Evolutionary conservation across 139 green algal species (phyloP).

Genomic region (Yamagishiella unicocca): DNA sequence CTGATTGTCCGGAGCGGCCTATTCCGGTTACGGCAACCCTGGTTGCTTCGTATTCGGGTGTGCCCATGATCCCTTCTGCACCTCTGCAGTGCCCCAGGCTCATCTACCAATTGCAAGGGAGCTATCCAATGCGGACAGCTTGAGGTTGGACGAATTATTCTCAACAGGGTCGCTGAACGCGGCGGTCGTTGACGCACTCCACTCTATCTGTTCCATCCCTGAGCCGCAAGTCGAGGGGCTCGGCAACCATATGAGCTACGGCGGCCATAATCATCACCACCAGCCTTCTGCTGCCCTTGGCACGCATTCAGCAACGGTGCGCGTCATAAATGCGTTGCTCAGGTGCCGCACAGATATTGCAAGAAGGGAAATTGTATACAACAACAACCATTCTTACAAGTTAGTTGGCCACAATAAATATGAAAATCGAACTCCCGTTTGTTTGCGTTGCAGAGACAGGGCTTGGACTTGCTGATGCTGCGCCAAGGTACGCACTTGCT

Average conservation of each 20-base stretch:
- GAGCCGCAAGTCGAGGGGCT: background rate
- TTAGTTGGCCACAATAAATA: too few relatives aligned
- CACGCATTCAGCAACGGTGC: too few relatives aligned
- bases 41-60: conserved; percentile 22
- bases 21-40: background rate
- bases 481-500: too few relatives aligned
- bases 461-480: too few relatives aligned
- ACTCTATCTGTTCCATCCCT: conserved; percentile 16
- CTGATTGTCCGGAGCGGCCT: too few relatives aligned
- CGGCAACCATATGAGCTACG: background rate
- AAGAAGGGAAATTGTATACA: too few relatives aligned
- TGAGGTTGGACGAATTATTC: background rate
- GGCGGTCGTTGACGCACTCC: background rate
- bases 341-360: too few relatives aligned
- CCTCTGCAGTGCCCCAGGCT: background rate
- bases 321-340: too few relatives aligned
- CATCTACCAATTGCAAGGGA: conserved; percentile 9
- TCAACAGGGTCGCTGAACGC: background rate
- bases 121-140: conserved; percentile 11
- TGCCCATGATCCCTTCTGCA: background rate
- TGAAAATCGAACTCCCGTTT: too few relatives aligned
- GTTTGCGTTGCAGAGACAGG: too few relatives aligned
- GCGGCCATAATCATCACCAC: background rate
- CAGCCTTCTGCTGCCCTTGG: too few relatives aligned
- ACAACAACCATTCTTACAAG: too few relatives aligned